These are phyloP conservation scores for Cochlearia excelsa DNA, from an alignment of 345 rosid genomes.

Conservation along the genomic window DNA sequence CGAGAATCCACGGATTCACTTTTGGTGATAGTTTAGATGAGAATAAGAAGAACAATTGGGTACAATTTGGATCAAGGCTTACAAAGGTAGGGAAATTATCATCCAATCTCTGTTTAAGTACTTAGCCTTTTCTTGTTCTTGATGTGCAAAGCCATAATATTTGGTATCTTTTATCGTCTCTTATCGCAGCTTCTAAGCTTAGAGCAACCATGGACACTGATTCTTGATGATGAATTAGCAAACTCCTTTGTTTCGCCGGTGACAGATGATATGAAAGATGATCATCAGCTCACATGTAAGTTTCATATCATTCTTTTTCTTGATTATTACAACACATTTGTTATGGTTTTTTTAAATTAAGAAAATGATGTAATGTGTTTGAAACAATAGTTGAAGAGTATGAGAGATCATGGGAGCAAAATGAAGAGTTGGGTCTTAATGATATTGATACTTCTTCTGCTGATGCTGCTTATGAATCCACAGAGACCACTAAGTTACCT, in stretches of 20 bases:
- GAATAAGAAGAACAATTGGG: slow-evolving; percentile 62
- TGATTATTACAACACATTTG: neutral
- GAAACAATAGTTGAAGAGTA: slow-evolving; percentile 65
- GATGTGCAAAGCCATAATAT: slow-evolving; percentile 12
- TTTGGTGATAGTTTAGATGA: slow-evolving; percentile 90
- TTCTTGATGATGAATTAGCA: slow-evolving; percentile 85
- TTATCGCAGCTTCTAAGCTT: slow-evolving; percentile 59
- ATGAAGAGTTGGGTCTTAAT: slow-evolving; percentile 88
- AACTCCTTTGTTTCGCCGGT: slow-evolving; percentile 82
- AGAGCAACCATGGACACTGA: slow-evolving; percentile 72
- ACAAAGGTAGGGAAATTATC: slow-evolving; percentile 48
- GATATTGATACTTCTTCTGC: slow-evolving; percentile 89
- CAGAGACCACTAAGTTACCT: slow-evolving; percentile 8
- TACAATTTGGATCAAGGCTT: slow-evolving; percentile 60
- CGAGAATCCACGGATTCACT: slow-evolving; percentile 91
- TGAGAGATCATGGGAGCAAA: slow-evolving; percentile 88
- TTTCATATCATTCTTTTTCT: slow-evolving; percentile 19
- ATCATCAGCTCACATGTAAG: slow-evolving; percentile 78
- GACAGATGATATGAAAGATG: slow-evolving; percentile 81
- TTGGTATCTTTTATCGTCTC: neutral
- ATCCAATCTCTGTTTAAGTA: neutral
- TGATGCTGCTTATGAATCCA: slow-evolving; percentile 61
- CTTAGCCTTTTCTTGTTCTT: neutral
- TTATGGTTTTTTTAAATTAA: neutral
- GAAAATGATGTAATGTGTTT: neutral